Conservation (phyloP, 805 yeast species). For the Diddensiella santjacobensis region DNA sequence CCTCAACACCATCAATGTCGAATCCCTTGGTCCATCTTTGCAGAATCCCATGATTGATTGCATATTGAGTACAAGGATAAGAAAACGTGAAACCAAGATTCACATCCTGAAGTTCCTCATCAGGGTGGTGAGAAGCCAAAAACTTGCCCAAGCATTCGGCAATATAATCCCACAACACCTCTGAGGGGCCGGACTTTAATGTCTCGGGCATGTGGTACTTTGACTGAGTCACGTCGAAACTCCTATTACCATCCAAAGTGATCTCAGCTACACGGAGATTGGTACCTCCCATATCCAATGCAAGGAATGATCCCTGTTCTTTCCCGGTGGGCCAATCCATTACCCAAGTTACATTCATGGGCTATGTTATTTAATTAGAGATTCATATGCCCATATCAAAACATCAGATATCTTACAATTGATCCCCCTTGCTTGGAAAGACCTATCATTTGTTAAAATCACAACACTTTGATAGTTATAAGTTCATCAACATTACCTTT, state of each 20-base stretch:
- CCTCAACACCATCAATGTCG: slow-evolving; percentile 90
- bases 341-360: slow-evolving; percentile 98
- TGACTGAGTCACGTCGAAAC: slow-evolving; percentile 82
- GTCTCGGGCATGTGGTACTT: slow-evolving; percentile 75
- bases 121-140: slow-evolving; percentile 57
- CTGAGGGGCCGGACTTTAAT: slow-evolving; percentile 73
- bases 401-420: slow-evolving; percentile 21
- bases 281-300: slow-evolving; percentile 97
- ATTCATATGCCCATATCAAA: neutral
- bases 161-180: slow-evolving; percentile 79
- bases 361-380: slow-evolving; percentile 32
- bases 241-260: slow-evolving; percentile 73
- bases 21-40: slow-evolving; percentile 98
- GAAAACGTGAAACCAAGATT: slow-evolving; percentile 95
- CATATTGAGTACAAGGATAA: slow-evolving; percentile 71
- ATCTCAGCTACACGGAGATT: slow-evolving; percentile 90
- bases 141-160: slow-evolving; percentile 76
- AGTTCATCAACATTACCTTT: slow-evolving; percentile 69
- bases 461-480: neutral
- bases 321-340: slow-evolving; percentile 88
- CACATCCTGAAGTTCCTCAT: slow-evolving; percentile 44
- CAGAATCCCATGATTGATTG: slow-evolving; percentile 79
- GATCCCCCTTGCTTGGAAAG: slow-evolving; percentile 27
- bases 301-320: slow-evolving; percentile 85
- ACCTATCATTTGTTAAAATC: slow-evolving; percentile 3